Base-by-base conservation (phyloP, 2,329 filamentous ascomycete genomes). In the Fusarium proliferatum region DNA sequence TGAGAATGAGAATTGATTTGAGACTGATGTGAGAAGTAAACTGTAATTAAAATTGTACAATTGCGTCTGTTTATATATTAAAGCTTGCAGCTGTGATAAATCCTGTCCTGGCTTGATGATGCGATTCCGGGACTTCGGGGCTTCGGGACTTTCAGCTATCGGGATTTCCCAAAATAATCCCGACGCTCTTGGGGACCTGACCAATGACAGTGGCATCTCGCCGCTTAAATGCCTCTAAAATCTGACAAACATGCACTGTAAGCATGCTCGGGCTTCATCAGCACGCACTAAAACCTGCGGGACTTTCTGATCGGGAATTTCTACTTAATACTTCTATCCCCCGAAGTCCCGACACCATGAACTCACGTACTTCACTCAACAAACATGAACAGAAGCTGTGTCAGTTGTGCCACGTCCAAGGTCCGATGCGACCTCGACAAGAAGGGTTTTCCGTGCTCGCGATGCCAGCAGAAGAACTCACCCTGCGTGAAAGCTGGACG, bases 371-470 rank as follows among this genome's bases (percentile, higher is more conserved):
- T 41, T 28, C 0, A 15, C 36, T 8, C 10, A 39, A 3, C 7
- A 5, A 41, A 9, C 12, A 58, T 58, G 55, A 58, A 58, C 13
- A 49, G 30, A n/a, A 58, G 55, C n/a, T 58, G 55, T n/a, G 55
- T 48, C 30, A 58, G 41, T 33, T 58, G 55, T 10, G 41, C 55
- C 4, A 58, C 30, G 1, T 58, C 55, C 12, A 58, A 58, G 10
- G 55, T 58, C 55, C 55, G 55, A 49, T 58, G 55, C 13, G 55
- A 36, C 11, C 55, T 58, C 7, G 41, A 58, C 30, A 36, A 36
- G 30, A 58, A n/a, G 2, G 23, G 55, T 0, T 48, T 49, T 34
- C 55, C 55, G 7, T 58, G 41, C 55, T 49, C 55, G 16, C 55
- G 55, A 26, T 58, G 41, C 3, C 55, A 49, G 3, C 55, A 58